Evolutionary conservation across 208 protist genomes (phyloP), one percentile per base, ranked within the genome.

Genomic region (Trypanosomatidae sp.): DNA sequence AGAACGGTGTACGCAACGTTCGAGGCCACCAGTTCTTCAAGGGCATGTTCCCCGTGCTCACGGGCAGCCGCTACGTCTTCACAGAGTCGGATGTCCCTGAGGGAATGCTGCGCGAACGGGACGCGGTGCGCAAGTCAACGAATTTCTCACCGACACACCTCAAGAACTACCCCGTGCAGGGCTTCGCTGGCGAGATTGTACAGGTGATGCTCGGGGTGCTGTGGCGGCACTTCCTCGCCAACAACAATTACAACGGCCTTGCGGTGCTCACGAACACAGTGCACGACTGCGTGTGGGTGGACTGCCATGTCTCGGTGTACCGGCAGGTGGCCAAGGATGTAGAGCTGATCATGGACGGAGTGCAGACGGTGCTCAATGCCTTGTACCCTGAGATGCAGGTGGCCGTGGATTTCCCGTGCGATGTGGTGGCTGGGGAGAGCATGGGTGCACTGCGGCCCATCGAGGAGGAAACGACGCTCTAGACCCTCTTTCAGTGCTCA

Each of bases 201-300:
- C 92, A 97, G 76, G 86, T 97, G 50, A 96, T 96, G 86, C 84
- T 98, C 10, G 95, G 95, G n/a, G 60, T 89, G n/a, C 79, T 98
- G 30, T 98, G 91, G 90, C 81, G 95, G 44, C 87, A 95, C 71
- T 98, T 98, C 62, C 49, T 94, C 30, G 76, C 62, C 13, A 91
- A 82, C 36, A 76, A 95, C 67, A 98, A 98, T 76, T 98, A 97
- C 85, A 87, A 87, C 68, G 93, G 91, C n/a, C 80, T 96, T 1
- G 92, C 95, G 33, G 82, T 96, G 44, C 84, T 98, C 33, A 96
- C 87, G 41, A 98, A 98, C 81, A 98, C 95, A 8, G 95, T 98
- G 53, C 95, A 98, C 78, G 95, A 98, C 73, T 98, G 95, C 58
- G 95, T 98, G 46, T 98, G 95, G 95, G 90, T 98, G 50, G 95